A percentile compares a stretch with the other conserved stretches of the same genome.
phyloP scores from a whole-genome alignment of 1,284 basidiomycete species.

The Ustilago tritici region DNA sequence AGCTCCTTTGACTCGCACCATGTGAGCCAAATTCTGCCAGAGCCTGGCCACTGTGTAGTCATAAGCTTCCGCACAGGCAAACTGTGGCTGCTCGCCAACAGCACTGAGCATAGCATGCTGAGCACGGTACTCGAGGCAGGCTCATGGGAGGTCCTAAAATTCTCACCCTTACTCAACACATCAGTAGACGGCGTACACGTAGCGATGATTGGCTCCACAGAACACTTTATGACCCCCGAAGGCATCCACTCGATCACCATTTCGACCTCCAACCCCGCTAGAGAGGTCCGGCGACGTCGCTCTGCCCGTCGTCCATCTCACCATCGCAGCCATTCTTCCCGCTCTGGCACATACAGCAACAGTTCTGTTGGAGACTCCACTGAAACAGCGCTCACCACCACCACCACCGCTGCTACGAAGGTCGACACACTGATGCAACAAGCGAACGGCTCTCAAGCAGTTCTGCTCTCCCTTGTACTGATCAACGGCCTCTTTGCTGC shows the following conservation, averaged over 20 bases:
- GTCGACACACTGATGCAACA: constrained; percentile 14
- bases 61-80: constrained; percentile 24
- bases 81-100: constrained; percentile 10
- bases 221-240: constrained; percentile 32
- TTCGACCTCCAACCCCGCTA: constrained; percentile 5
- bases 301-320: constrained; percentile 19
- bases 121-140: constrained; percentile 11
- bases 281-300: constrained; percentile 13
- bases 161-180: constrained; percentile 19
- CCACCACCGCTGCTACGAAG: not conserved
- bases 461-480: constrained; percentile 26
- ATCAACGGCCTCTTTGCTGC: constrained; percentile 31
- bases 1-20: constrained; percentile 20
- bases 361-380: not conserved
- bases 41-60: constrained; percentile 13
- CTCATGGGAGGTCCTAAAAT: constrained; percentile 32
- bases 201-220: constrained; percentile 21
- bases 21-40: constrained; percentile 9
- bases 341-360: constrained; percentile 13
- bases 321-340: constrained; percentile 21
- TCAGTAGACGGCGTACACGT: constrained; percentile 17
- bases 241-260: constrained; percentile 14
- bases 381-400: constrained; percentile 6
- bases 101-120: not conserved
- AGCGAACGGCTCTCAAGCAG: constrained; percentile 10